Percentiles rank a stretch among this genome's conserved stretches.
These are phyloP conservation scores for Trichosphaerium sp. DNA, from an alignment of 78 protist genomes.

Conservation along the genomic window DNA sequence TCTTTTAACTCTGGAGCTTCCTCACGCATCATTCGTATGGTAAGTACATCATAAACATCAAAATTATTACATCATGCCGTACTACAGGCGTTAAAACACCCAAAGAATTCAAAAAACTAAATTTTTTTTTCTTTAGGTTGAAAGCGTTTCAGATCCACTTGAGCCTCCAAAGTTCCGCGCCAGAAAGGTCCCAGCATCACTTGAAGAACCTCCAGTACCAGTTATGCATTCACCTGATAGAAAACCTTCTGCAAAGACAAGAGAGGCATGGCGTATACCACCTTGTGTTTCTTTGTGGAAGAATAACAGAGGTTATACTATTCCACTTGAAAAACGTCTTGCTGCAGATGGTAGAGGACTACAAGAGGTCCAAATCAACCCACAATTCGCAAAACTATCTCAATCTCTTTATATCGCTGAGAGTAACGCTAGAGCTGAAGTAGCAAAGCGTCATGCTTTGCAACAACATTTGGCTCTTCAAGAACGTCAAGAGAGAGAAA, in stretches of 20 bases:
- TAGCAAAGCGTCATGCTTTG: constrained; percentile 39
- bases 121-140: too few relatives aligned
- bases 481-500: constrained; percentile 19
- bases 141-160: constrained; percentile 79
- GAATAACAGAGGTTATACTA: constrained; percentile 89
- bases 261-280: constrained; percentile 88
- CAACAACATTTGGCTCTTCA: constrained; percentile 18
- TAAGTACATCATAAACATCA: too few relatives aligned
- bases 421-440: constrained; percentile 71
- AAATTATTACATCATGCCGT: too few relatives aligned
- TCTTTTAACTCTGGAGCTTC: constrained; percentile 21
- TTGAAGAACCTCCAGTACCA: constrained; percentile 97
- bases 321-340: constrained; percentile 94
- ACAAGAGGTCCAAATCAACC: constrained; percentile 62
- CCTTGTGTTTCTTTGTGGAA: constrained; percentile 96
- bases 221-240: constrained; percentile 94
- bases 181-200: constrained; percentile 64
- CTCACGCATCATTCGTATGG: constrained; percentile 69
- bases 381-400: constrained; percentile 84
- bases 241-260: constrained; percentile 52
- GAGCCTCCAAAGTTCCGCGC: constrained; percentile 84
- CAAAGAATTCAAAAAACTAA: too few relatives aligned
- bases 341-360: constrained; percentile 94
- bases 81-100: too few relatives aligned
- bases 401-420: constrained; percentile 88